A percentile compares a stretch with the other conserved stretches of the same genome.
Conservation (phyloP, 1,284 basidiomycete species). For the Exobasidium rhododendri region DNA sequence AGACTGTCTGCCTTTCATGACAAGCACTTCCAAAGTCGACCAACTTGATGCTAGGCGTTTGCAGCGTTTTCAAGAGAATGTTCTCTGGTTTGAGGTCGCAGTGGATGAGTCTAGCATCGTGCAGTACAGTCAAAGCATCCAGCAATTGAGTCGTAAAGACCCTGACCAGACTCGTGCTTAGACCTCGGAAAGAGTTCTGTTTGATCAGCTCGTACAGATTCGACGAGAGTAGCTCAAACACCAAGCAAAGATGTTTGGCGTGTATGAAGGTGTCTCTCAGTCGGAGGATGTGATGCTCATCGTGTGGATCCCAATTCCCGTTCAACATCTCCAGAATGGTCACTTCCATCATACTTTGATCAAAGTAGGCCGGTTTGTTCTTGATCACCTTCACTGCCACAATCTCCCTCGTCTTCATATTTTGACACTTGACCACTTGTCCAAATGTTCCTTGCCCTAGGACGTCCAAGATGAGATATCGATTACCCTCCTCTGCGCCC, state of each 20-base stretch:
- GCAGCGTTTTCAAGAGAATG: conserved; percentile 60
- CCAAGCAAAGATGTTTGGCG: conserved; percentile 90
- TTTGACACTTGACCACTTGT: conserved; percentile 99
- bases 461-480: conserved; percentile 92
- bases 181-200: conserved; percentile 97
- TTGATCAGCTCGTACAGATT: conserved; percentile 99
- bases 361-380: conserved; percentile 99
- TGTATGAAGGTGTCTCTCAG: conserved; percentile 96
- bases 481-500: conserved; percentile 48
- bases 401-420: conserved; percentile 97
- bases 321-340: conserved; percentile 81
- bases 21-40: conserved; percentile 99
- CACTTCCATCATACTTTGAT: conserved; percentile 99
- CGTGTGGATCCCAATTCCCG: conserved; percentile 67
- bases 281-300: conserved; percentile 94
- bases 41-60: conserved; percentile 97
- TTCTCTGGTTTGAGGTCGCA: conserved; percentile 82
- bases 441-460: conserved; percentile 98
- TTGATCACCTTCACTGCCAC: conserved; percentile 99
- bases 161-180: conserved; percentile 93
- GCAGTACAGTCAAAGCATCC: conserved; percentile 85
- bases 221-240: conserved; percentile 93
- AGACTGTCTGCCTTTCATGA: conserved; percentile 96
- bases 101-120: conserved; percentile 92
- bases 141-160: conserved; percentile 95